Evolutionary conservation across 768 basidiomycete species (phyloP), one percentile per base, ranked within the genome.

Genomic region (Leccinum pellstonianum): DNA sequence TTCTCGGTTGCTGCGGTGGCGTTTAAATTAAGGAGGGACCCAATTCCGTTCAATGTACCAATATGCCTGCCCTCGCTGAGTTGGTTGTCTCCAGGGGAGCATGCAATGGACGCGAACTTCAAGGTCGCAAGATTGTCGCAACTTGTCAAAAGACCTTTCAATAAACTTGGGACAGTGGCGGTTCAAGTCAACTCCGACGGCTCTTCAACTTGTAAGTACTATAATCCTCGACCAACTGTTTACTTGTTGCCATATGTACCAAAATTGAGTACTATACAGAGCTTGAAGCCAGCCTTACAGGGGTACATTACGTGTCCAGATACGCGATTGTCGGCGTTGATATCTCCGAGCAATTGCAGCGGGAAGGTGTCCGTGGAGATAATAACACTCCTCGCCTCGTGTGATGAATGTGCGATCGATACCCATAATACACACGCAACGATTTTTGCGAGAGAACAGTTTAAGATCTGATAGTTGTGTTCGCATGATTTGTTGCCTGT

Each of bases 301-400:
- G 23, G 58, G 56, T 23, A 60, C 55, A 68, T 62, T 65, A 46
- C 19, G 8, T 7, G 33, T 15, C 47, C 8, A 54, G 58, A 63
- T 67, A 60, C 61, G 68, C 12, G 62, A 57, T 14, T 8, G 37
- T 54, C 68, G 65, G 68, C 2, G 6, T 43, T 5, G 46, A 47
- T 21, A 69, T 63, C 49, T 58, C 58, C 52, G 61, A 56, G 37
- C 8, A 10, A 38, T 8, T 41, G 38, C 17, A n/a, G 38, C 17
- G 0, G 54, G 52, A 57, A 55, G 57, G 33, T 29, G 35, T 25
- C 48, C 29, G 29, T 61, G 58, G 48, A 58, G 49, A 58, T 48
- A 35, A 27, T 11, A 41, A 47, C 19, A 52, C 38, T n/a, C 35
- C 38, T 57, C 38, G 6, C 7, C 5, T 14, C 43, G 11, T 9